Evolutionary conservation across 2,329 filamentous ascomycete species (phyloP), one percentile per base, ranked within the genome.

Genomic region (Botrytis deweyae): DNA sequence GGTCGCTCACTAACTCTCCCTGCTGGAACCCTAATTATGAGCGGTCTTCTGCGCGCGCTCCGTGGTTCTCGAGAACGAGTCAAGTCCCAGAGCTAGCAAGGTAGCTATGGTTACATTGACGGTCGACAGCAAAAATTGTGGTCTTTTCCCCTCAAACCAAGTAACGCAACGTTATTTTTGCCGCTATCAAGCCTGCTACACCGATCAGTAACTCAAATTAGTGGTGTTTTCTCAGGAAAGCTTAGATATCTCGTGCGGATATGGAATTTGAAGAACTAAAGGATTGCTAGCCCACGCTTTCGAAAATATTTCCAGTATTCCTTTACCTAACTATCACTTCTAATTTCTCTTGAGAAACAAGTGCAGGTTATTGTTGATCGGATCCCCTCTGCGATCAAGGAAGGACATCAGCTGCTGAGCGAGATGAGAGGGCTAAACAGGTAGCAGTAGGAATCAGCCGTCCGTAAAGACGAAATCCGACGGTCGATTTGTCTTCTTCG

Each of bases 81-180:
- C 20, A 8, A 49, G 2, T 10, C 1, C 8, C 8, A 4, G 5
- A 29, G n/a, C n/a, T 16, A 58, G n/a, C 25, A 3, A 0, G 14
- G 52, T 14, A 58, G n/a, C n/a, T 29, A 58, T 33, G n/a, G 14
- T 18, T 18, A 33, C 1, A 29, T 33, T 14, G 52, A 29, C 2
- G 12, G 1, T 33, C 3, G 52, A 58, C 2, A 58, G n/a, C 14
- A 29, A 58, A 58, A 2, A 18, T 33, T 16, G 8, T 9, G 14
- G 14, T 14, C 8, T 55, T 8, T 9, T 29, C 16, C 18, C 18
- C 52, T 33, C 33, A 33, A 33, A 33, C 33, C 33, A 33, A 33
- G 33, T 33, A 4, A 33, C 33, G 33, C 33, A 3, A 33, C 33
- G 33, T 33, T 33, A 33, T 33, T 16, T 3, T 18, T 58, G 52